phyloP scores from a whole-genome alignment of 441 rosid species.

The Biscutella laevigata region DNA sequence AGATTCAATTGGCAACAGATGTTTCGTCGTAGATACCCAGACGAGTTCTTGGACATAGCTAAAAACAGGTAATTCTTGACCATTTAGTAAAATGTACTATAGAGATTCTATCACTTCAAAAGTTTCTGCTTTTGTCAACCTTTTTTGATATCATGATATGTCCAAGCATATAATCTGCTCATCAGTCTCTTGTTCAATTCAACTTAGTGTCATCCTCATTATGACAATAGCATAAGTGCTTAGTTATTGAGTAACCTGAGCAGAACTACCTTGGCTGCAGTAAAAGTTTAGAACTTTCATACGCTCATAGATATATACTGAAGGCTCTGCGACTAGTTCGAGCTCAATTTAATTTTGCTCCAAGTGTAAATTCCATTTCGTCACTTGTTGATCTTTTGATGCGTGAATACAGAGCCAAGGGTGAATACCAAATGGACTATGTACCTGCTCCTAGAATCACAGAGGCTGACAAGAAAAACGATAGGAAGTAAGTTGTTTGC shows the following conservation, averaged over 20 bases:
- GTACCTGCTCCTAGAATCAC: slow-evolving; percentile 82
- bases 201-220: neutral
- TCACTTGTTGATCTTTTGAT: slow-evolving; percentile 15
- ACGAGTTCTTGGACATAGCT: slow-evolving; percentile 83
- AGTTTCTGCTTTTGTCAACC: neutral
- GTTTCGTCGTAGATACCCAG: slow-evolving; percentile 73
- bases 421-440: slow-evolving; percentile 82
- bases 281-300: neutral
- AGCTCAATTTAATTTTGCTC: neutral
- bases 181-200: neutral
- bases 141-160: neutral
- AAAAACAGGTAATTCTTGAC: slow-evolving; percentile 39
- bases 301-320: neutral
- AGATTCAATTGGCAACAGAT: slow-evolving; percentile 86
- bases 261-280: neutral
- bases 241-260: neutral
- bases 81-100: neutral
- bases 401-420: slow-evolving; percentile 57
- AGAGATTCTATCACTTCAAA: neutral
- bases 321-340: neutral
- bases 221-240: neutral
- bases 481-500: slow-evolving; percentile 45
- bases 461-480: slow-evolving; percentile 76
- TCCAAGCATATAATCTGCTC: neutral
- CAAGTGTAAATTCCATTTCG: neutral